Base-by-base conservation (phyloP, 768 basidiomycete species). In the Pleurotus citrinopileatus region DNA sequence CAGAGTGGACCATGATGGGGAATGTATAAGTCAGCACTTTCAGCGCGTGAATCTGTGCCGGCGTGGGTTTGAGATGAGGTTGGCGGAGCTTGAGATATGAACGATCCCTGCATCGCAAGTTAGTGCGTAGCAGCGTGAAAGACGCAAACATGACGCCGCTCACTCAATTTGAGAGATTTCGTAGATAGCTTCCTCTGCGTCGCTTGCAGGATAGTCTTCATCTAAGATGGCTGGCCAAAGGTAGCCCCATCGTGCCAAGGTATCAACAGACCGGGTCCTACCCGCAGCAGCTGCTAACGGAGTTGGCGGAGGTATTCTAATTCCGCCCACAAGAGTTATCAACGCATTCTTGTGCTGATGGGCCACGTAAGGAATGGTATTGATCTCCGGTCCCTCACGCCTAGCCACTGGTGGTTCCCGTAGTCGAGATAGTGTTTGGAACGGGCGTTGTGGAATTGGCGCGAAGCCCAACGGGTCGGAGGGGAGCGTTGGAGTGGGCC, bases 41-140 rank as follows among this genome's bases (percentile, higher is more conserved):
- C 40, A 90, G 70, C 2, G 87, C 86, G 62, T 87, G 87, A 10
- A 70, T 59, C 63, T 91, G 89, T 37, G 73, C 62, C n/a, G 78
- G 68, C 26, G 81, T 84, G 2, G 87, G 86, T 42, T 62, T 65
- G 27, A 67, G 75, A 34, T 67, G 66, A 19, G 77, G 70, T 12
- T 76, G 73, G 2, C 59, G 56, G 23, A 89, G 74, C 23, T 74
- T 73, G 20, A 90, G 74, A 63, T 81, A 89, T 1, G 73, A 63
- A 48, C 80, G 70, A 4, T 75, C 77, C 27, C 84, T 86, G 52
- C 1, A 50, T n/a, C n/a, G n/a, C n/a, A n/a, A n/a, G n/a, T n/a
- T n/a, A n/a, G n/a, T n/a, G n/a, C n/a, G n/a, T n/a, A n/a, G n/a
- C n/a, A n/a, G n/a, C n/a, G n/a, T n/a, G n/a, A n/a, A n/a, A n/a